Evolutionary conservation across 306 rosid species (phyloP).

Genomic region (Quercus glauca): DNA sequence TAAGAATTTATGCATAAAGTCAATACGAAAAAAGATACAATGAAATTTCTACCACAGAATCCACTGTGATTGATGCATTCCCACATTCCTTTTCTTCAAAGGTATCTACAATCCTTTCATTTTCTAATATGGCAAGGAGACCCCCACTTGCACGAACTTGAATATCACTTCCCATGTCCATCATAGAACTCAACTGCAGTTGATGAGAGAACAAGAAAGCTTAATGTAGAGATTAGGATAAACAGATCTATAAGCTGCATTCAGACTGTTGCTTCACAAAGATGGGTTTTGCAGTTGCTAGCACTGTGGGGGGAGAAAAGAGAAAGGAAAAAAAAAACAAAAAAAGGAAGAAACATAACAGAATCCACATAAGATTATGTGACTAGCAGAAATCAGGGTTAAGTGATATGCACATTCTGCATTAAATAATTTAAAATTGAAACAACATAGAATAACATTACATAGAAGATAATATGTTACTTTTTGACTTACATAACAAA

Average conservation of each 20-base stretch:
- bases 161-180: slow-evolving; percentile 91
- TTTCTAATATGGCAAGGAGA: slow-evolving; percentile 94
- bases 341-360: not conserved
- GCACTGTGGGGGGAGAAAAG: not conserved
- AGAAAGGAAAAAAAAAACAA: not conserved
- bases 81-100: slow-evolving; percentile 79
- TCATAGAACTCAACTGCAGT: slow-evolving; percentile 88
- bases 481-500: slow-evolving; percentile 71
- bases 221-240: not conserved
- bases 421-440: not conserved
- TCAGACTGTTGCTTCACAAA: not conserved
- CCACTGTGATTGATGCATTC: slow-evolving; percentile 70
- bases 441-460: slow-evolving; percentile 4
- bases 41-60: slow-evolving; percentile 76
- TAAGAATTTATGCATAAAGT: slow-evolving; percentile 16
- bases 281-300: not conserved
- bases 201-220: slow-evolving; percentile 5
- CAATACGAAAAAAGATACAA: slow-evolving; percentile 57
- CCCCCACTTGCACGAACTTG: slow-evolving; percentile 98
- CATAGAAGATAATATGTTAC: not conserved
- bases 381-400: not conserved
- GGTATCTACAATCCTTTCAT: slow-evolving; percentile 80
- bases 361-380: not conserved
- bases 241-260: slow-evolving; percentile 1
- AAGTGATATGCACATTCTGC: not conserved